Evolutionary conservation across 306 rosid species (phyloP), one percentile per base, ranked within the genome.

Genomic region (Castanea sativa): DNA sequence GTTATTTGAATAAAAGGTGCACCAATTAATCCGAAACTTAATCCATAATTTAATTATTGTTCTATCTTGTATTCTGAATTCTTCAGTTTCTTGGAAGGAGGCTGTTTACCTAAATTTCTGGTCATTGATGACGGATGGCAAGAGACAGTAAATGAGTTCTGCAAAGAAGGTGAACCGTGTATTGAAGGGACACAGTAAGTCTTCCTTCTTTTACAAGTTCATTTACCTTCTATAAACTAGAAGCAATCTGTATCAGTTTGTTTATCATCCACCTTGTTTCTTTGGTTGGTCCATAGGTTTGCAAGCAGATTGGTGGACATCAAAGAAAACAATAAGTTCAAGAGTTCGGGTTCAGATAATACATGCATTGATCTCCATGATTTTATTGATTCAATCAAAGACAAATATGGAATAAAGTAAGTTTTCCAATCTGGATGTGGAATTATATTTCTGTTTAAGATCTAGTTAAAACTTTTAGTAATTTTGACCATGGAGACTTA

Each of bases 91-190:
- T 76, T 77, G 8, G 77, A 85, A 75, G 93, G 97, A 69, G 97
- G 93, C 38, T 73, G 79, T 81, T 76, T 88, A 7, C 93, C 92
- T 0, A 93, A 87, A 78, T 91, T 86, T 85, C 80, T 91, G 76
- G 82, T 88, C 56, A 84, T 93, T 35, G 98, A 93, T 43, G 98
- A 91, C 78, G 97, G 93, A 79, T 91, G 93, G 97, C 91, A 93
- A 86, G 85, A 84, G 38, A 85, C 84, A 0, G 23, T 68, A 78
- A 86, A 88, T 8, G 90, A 88, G 51, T 89, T 87, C 61, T 55
- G 29, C 38, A 85, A 85, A 84, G 91, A 89, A 79, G 90, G 88
- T 16, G 91, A 89, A 81, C 87, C 88, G 23, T 57, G 33, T 6
- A 29, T 85, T 29, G 92, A 87, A 78, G 90, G 91, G 76, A 78